phyloP scores from a whole-genome alignment of 2,329 filamentous ascomycete genomes.

The Nemania diffusa region DNA sequence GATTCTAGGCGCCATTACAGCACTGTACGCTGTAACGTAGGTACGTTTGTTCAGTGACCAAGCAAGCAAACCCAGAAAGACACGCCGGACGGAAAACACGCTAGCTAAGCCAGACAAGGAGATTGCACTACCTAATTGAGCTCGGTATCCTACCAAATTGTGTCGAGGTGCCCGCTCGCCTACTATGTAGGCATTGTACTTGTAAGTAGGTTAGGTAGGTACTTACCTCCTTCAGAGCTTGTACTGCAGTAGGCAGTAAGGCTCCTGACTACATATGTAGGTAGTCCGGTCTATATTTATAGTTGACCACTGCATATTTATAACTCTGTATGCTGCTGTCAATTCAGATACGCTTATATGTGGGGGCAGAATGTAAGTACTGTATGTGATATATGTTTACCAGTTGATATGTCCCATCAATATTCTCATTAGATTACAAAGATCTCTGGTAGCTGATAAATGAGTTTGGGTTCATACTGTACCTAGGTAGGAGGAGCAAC shows the following conservation, averaged over 20 bases:
- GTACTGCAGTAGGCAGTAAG: neutral
- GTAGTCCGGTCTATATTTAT: neutral
- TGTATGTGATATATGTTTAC: neutral
- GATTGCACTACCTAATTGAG: constrained; percentile 32
- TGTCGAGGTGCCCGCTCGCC: constrained; percentile 12
- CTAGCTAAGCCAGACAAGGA: constrained; percentile 36
- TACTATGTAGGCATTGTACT: neutral
- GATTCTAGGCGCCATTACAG: neutral
- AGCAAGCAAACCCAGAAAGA: constrained; percentile 6
- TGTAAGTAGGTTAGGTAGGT: neutral
- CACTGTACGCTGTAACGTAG: neutral
- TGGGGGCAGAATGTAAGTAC: neutral
- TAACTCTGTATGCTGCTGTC: neutral
- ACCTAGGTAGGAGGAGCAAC: neutral
- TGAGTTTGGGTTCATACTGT: too few species aligned
- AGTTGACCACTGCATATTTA: neutral
- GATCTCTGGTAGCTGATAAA: neutral
- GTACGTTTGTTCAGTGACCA: neutral
- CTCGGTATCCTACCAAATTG: constrained; percentile 19
- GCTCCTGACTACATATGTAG: neutral
- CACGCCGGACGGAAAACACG: constrained; percentile 27
- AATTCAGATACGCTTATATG: neutral
- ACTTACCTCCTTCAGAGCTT: neutral
- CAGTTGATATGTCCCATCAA: neutral
- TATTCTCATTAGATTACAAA: neutral